Conservation (phyloP, 1,284 basidiomycete genomes). For the Erythrobasidium hasegawianum region DNA sequence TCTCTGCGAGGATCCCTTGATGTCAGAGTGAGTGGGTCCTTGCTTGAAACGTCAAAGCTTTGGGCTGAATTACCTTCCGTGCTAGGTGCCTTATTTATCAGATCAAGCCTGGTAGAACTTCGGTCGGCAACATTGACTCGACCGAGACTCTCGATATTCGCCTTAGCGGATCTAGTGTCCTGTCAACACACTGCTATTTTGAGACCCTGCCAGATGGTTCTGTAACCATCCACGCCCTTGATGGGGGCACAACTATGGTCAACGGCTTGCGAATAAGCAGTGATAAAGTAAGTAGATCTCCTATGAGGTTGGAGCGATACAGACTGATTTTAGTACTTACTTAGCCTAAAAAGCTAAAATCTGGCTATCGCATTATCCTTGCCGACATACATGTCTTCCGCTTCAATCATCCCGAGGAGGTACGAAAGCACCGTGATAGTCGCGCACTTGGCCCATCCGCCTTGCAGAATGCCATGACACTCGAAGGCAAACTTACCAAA, state of each 20-base stretch:
- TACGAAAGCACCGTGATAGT: constrained; percentile 79
- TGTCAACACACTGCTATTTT: constrained; percentile 87
- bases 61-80: too few relatives aligned
- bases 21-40: constrained; percentile 42
- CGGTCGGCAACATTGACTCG: constrained; percentile 78
- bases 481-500: constrained; percentile 3
- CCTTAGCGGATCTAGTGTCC: constrained; percentile 85
- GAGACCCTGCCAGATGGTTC: constrained; percentile 57
- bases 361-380: constrained; percentile 92
- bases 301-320: too few relatives aligned
- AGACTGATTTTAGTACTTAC: too few relatives aligned
- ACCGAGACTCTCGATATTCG: constrained; percentile 79
- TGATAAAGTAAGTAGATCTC: constrained; percentile 61
- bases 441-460: constrained; percentile 59
- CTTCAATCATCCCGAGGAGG: constrained; percentile 93
- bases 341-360: constrained; percentile 71
- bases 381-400: constrained; percentile 97
- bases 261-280: constrained; percentile 83
- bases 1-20: constrained; percentile 55
- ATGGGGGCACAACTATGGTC: constrained; percentile 80
- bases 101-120: constrained; percentile 79
- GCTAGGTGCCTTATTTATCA: constrained; percentile 94
- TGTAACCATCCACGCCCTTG: constrained; percentile 72
- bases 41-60: too few relatives aligned
- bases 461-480: constrained; percentile 61